Evolutionary conservation across 129 eudicot genomes (phyloP).

Genomic region (Escallonia rubra): DNA sequence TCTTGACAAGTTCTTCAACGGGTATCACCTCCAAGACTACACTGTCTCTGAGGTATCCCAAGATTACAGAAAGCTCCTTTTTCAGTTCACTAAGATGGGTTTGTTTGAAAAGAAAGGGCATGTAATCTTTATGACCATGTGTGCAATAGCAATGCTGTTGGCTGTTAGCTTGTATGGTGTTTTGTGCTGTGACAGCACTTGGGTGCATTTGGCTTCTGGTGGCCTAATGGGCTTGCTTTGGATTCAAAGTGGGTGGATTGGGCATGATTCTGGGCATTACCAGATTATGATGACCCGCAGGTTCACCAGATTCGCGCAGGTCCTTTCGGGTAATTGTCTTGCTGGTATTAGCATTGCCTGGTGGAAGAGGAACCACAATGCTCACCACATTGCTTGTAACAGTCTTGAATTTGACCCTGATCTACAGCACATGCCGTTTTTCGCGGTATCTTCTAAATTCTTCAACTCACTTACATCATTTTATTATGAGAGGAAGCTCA

Average conservation of each 20-base stretch:
- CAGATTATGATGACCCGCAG: slow-evolving; percentile 40
- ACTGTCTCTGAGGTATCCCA: slow-evolving; percentile 54
- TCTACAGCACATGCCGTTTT: slow-evolving; percentile 63
- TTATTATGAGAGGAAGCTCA: slow-evolving; percentile 38
- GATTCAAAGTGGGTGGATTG: slow-evolving; percentile 83
- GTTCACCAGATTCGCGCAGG: slow-evolving; percentile 29
- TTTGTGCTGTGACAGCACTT: slow-evolving; percentile 24
- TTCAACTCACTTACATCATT: slow-evolving; percentile 50
- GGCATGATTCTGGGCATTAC: slow-evolving; percentile 77
- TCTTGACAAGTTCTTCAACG: slow-evolving; percentile 49
- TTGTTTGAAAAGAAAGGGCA: slow-evolving; percentile 64
- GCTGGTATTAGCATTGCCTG: slow-evolving; percentile 73
- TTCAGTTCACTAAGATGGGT: slow-evolving; percentile 54
- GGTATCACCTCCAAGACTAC: slow-evolving; percentile 51
- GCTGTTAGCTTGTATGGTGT: slow-evolving; percentile 47
- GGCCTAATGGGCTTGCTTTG: slow-evolving; percentile 54
- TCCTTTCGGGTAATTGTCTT: slow-evolving; percentile 53
- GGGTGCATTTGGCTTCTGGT: slow-evolving; percentile 44
- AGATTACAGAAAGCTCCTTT: slow-evolving; percentile 52
- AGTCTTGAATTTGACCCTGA: slow-evolving; percentile 74
- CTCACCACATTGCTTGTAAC: slow-evolving; percentile 68
- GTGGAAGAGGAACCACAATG: slow-evolving; percentile 78
- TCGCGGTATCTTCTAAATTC: slow-evolving; percentile 60
- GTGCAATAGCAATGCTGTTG: slow-evolving; percentile 34
- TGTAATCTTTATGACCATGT: slow-evolving; percentile 21